Evolutionary conservation across 2,329 filamentous ascomycete genomes (phyloP).

Genomic region (Sphaerostilbella broomeana): DNA sequence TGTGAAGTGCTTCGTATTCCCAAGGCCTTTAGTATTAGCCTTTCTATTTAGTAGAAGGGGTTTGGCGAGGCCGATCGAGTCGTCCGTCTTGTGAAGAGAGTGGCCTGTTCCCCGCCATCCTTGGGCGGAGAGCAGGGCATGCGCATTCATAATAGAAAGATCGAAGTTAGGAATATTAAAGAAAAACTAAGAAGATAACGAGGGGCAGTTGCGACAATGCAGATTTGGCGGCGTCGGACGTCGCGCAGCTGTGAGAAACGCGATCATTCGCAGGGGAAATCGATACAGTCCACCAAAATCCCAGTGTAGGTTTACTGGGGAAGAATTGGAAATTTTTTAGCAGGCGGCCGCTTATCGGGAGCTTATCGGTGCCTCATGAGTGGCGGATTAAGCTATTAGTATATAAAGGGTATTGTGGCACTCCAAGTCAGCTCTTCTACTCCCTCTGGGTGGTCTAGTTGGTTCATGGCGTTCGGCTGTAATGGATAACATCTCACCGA

Average conservation of each 20-base stretch:
- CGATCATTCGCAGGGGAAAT: not conserved
- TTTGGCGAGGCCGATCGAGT: slow-evolving; percentile 69
- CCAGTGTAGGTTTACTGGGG: not conserved
- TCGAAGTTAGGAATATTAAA: no score
- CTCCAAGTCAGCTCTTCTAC: slow-evolving; percentile 8
- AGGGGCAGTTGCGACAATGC: not conserved
- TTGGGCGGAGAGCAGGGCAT: slow-evolving; percentile 74
- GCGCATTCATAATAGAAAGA: slow-evolving; percentile 79
- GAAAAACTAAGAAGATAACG: no score
- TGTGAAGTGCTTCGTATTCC: slow-evolving; percentile 61
- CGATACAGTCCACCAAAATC: not conserved
- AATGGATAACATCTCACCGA: slow-evolving; percentile 11
- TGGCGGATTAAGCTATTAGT: no score
- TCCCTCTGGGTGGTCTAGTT: slow-evolving; percentile 15
- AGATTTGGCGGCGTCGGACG: not conserved
- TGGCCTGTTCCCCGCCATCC: slow-evolving; percentile 89
- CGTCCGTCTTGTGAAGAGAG: slow-evolving; percentile 70
- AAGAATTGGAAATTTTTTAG: slow-evolving; percentile 22
- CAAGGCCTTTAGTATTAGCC: slow-evolving; percentile 72
- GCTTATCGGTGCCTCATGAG: slow-evolving; percentile 20
- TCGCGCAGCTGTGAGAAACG: no score
- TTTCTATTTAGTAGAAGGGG: slow-evolving; percentile 81
- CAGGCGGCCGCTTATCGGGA: slow-evolving; percentile 21
- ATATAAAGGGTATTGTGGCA: no score
- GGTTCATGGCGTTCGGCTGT: slow-evolving; percentile 14